These are phyloP conservation scores for Phytophthora crassamura DNA, from an alignment of 352 stramenopile species.

Conservation along the genomic window DNA sequence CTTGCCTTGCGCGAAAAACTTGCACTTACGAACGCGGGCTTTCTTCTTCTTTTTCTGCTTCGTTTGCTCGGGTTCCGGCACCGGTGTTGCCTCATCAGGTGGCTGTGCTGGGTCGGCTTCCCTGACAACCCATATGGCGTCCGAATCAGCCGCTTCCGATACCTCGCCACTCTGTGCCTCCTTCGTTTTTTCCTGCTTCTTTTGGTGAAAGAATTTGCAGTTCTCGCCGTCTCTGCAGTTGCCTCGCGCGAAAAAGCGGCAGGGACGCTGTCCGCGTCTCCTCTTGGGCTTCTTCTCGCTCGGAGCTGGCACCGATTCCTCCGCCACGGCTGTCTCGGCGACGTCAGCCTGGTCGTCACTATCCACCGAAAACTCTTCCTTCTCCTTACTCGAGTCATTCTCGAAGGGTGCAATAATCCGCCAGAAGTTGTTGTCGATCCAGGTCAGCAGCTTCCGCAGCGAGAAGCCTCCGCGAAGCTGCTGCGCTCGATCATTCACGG, in stretches of 20 bases:
- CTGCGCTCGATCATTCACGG: constrained; percentile 43
- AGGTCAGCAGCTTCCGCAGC: constrained; percentile 80
- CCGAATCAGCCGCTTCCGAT: constrained; percentile 3
- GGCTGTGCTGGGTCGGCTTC: constrained; percentile 24
- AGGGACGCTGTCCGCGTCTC: constrained; percentile 38
- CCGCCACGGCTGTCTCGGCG: neutral
- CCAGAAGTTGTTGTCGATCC: constrained; percentile 86
- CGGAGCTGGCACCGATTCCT: neutral
- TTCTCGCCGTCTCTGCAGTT: constrained; percentile 60
- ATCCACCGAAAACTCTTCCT: constrained; percentile 2
- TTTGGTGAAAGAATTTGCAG: constrained; percentile 58
- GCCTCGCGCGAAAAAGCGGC: constrained; percentile 60
- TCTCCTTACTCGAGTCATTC: neutral
- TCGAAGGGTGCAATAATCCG: constrained; percentile 39
- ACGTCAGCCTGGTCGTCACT: neutral
- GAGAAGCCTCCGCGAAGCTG: constrained; percentile 56
- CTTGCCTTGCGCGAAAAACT: constrained; percentile 57
- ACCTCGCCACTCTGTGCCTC: constrained; percentile 5
- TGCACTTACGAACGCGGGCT: constrained; percentile 44
- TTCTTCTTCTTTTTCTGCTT: constrained; percentile 35
- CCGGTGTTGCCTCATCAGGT: constrained; percentile 1
- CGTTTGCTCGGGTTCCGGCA: neutral
- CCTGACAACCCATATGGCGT: constrained; percentile 15
- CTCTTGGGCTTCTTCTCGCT: constrained; percentile 31
- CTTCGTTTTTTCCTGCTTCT: constrained; percentile 26